Conservation (phyloP, 2,329 filamentous ascomycete species). For the Berkeleyomyces basicola region DNA sequence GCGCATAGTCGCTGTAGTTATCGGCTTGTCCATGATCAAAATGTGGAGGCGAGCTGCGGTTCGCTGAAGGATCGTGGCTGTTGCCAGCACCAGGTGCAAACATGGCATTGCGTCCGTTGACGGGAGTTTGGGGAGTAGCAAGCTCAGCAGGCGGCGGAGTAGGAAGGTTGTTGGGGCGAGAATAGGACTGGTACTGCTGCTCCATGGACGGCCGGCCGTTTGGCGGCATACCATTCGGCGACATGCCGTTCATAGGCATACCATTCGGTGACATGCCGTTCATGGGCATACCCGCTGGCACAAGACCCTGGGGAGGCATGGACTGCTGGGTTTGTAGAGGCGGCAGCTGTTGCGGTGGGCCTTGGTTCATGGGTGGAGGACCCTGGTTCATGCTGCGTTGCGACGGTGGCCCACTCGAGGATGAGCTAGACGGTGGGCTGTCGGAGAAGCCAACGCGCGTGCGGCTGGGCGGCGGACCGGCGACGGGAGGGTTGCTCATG, state of each 20-base stretch:
- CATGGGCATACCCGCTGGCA: slow-evolving; percentile 1
- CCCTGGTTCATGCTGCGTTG: neutral
- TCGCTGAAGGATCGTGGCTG: neutral
- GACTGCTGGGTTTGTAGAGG: neutral
- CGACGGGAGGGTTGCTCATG: slow-evolving; percentile 26
- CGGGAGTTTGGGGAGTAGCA: slow-evolving; percentile 1
- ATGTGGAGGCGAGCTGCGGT: neutral
- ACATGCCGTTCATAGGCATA: too few relatives aligned
- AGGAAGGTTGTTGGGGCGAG: slow-evolving; percentile 4
- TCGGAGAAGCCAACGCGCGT: slow-evolving; percentile 42
- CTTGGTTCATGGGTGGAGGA: neutral
- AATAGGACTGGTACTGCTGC: slow-evolving; percentile 9
- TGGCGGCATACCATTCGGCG: slow-evolving; percentile 1
- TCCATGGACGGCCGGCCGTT: slow-evolving; percentile 4
- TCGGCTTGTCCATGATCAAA: neutral
- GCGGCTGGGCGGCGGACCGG: slow-evolving; percentile 22
- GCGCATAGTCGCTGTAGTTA: slow-evolving; percentile 9
- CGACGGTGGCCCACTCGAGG: neutral
- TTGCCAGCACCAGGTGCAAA: slow-evolving; percentile 11
- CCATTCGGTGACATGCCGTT: neutral
- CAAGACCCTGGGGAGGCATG: slow-evolving; percentile 2
- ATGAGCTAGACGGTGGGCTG: slow-evolving; percentile 24
- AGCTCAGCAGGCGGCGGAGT: slow-evolving; percentile 5
- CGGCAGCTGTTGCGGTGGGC: neutral
- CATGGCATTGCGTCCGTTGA: neutral